Percentiles rank a stretch among this genome's conserved stretches.
These are phyloP conservation scores for Melanomma pulvis-pyrius DNA, from an alignment of 495 filamentous ascomycete genomes.

Conservation along the genomic window DNA sequence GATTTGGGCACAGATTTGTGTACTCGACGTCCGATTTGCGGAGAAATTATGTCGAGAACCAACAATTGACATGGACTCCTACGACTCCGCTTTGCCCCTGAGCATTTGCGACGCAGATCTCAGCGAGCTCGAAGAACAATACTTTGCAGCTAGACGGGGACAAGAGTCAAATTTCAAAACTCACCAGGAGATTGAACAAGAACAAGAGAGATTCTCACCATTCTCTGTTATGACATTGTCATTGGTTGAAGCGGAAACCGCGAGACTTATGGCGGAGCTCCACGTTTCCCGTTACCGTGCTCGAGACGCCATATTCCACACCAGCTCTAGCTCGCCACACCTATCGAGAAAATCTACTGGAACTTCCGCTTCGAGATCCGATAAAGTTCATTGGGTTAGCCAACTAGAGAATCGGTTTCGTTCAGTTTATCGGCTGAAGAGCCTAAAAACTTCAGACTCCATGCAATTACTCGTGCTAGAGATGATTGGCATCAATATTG, in stretches of 20 bases:
- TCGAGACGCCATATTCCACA: constrained; percentile 19
- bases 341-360: not conserved
- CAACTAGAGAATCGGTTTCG: constrained; percentile 17
- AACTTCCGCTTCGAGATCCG: not conserved
- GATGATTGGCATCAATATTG: constrained; percentile 7
- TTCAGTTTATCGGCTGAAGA: constrained; percentile 8
- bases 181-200: constrained; percentile 18
- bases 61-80: constrained; percentile 12
- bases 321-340: not conserved
- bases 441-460: constrained; percentile 8
- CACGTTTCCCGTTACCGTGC: not conserved
- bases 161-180: constrained; percentile 6
- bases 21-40: constrained; percentile 27
- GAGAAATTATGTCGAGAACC: constrained; percentile 32
- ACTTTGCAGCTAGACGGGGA: not conserved
- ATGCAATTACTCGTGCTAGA: constrained; percentile 22
- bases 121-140: constrained; percentile 17
- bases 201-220: constrained; percentile 18
- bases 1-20: constrained; percentile 33
- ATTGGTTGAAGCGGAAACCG: constrained; percentile 20
- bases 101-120: constrained; percentile 27
- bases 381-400: constrained; percentile 1
- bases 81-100: constrained; percentile 28
- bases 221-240: constrained; percentile 26
- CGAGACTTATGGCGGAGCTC: constrained; percentile 18